Percentiles rank a stretch among this genome's conserved stretches.
Evolutionary conservation across 2,329 filamentous ascomycete species (phyloP).

Genomic region (Neophaeococcomyces mojaviensis): DNA sequence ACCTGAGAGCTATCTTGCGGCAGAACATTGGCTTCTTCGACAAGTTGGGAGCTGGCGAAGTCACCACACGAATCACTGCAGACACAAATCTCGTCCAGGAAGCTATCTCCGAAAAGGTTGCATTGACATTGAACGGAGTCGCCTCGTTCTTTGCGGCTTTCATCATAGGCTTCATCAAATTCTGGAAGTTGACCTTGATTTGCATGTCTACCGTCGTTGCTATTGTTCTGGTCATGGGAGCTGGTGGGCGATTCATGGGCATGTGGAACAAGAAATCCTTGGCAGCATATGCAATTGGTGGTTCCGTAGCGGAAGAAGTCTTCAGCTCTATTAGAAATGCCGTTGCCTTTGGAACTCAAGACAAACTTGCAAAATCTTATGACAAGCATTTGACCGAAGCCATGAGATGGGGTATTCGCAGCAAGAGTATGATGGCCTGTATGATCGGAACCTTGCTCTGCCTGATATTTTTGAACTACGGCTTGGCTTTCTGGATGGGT

Average conservation of each 20-base stretch:
- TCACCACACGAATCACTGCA: conserved; percentile 87
- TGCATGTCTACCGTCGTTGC: conserved; percentile 73
- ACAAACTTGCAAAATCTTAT: conserved; percentile 82
- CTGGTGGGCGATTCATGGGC: conserved; percentile 65
- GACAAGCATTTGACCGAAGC: conserved; percentile 66
- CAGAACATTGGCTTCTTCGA: conserved; percentile 94
- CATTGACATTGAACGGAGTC: conserved; percentile 65
- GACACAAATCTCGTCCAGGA: conserved; percentile 92
- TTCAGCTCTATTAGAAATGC: conserved; percentile 89
- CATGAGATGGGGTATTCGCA: conserved; percentile 66
- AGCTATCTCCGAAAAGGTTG: conserved; percentile 84
- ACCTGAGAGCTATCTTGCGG: conserved; percentile 72
- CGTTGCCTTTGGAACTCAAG: conserved; percentile 86
- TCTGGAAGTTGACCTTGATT: conserved; percentile 89
- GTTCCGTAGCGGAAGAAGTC: conserved; percentile 87
- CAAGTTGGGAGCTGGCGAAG: conserved; percentile 83
- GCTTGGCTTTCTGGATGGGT: conserved; percentile 78
- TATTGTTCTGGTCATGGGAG: conserved; percentile 68
- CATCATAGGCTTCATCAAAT: conserved; percentile 81
- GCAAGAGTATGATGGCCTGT: conserved; percentile 63
- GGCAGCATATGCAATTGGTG: conserved; percentile 72
- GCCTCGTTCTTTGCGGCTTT: conserved; percentile 84
- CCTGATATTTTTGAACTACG: conserved; percentile 79
- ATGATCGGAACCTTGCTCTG: conserved; percentile 82
- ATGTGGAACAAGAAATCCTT: conserved; percentile 73